Percentiles rank a stretch among this genome's conserved stretches.
phyloP scores from a whole-genome alignment of 164 flowering plant genomes.

The Dillenia turbinata region DNA sequence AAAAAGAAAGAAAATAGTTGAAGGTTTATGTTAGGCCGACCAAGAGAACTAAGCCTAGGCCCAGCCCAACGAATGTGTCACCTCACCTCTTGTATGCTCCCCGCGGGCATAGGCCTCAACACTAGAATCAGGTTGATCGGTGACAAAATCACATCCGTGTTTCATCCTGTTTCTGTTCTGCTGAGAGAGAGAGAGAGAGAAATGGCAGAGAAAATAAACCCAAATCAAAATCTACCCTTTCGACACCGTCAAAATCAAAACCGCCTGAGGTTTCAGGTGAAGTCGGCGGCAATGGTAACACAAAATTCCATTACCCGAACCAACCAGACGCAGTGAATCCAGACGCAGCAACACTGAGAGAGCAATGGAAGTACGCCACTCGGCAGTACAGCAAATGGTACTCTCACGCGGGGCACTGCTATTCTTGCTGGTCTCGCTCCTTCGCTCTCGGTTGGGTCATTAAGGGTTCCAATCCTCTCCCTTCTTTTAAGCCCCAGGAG shows the following conservation, averaged over 20 bases:
- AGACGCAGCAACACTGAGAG: constrained; percentile 69
- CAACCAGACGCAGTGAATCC: constrained; percentile 61
- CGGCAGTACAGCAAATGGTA: constrained; percentile 76
- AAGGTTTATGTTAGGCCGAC: too few species aligned
- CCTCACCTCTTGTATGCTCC: too few species aligned
- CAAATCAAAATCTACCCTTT: background rate
- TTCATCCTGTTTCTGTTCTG: too few species aligned
- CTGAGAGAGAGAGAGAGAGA: too few species aligned
- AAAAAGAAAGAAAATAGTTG: too few species aligned
- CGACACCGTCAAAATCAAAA: constrained; percentile 1
- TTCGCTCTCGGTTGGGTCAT: constrained; percentile 88
- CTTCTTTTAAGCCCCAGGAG: constrained; percentile 21
- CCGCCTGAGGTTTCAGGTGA: constrained; percentile 6
- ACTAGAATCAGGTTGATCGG: too few species aligned
- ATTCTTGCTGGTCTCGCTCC: constrained; percentile 73
- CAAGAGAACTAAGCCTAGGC: too few species aligned
- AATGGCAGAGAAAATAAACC: constrained; percentile 20
- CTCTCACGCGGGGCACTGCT: constrained; percentile 93
- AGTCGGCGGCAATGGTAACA: background rate
- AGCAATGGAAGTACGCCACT: constrained; percentile 74
- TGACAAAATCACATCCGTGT: too few species aligned
- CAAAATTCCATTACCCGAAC: constrained; percentile 32
- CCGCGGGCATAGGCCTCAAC: too few species aligned
- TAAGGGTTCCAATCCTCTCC: constrained; percentile 78
- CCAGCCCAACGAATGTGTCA: too few species aligned